These are phyloP conservation scores for Lotmaria passim DNA, from an alignment of 208 protist genomes.

Conservation along the genomic window DNA sequence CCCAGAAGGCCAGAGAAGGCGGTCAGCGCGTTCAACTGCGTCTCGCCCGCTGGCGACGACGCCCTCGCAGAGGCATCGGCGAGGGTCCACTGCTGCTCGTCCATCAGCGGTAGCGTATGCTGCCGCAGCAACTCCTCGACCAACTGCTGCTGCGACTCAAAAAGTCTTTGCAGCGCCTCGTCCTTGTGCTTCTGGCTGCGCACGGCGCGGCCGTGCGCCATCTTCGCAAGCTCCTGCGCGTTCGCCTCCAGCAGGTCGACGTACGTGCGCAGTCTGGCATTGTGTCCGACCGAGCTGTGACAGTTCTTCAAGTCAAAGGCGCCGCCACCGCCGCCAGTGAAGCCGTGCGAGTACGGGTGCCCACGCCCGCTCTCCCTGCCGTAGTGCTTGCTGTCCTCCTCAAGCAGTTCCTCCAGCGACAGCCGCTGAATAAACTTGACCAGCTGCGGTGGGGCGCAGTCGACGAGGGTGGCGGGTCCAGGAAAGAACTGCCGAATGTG, in stretches of 20 bases:
- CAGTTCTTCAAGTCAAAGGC: constrained; percentile 64
- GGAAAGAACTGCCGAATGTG: constrained; percentile 92
- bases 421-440: constrained; percentile 87
- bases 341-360: constrained; percentile 24
- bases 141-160: constrained; percentile 74
- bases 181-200: constrained; percentile 57
- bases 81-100: constrained; percentile 40
- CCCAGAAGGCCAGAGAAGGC: constrained; percentile 29
- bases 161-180: constrained; percentile 50
- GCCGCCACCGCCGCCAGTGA: constrained; percentile 27
- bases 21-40: constrained; percentile 15
- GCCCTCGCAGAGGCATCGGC: constrained; percentile 1
- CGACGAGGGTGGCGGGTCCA: constrained; percentile 79
- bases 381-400: constrained; percentile 49
- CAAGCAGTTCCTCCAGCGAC: constrained; percentile 82
- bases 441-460: constrained; percentile 83
- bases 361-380: constrained; percentile 23
- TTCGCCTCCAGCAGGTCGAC: constrained; percentile 33
- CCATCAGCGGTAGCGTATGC: constrained; percentile 69
- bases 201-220: constrained; percentile 30
- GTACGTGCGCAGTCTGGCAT: constrained; percentile 33
- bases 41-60: constrained; percentile 11
- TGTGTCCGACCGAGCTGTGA: constrained; percentile 19
- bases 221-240: constrained; percentile 28
- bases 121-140: constrained; percentile 65